A percentile compares a stretch with the other conserved stretches of the same genome.
Conservation (phyloP, 768 basidiomycete genomes). For the Russula sp. region DNA sequence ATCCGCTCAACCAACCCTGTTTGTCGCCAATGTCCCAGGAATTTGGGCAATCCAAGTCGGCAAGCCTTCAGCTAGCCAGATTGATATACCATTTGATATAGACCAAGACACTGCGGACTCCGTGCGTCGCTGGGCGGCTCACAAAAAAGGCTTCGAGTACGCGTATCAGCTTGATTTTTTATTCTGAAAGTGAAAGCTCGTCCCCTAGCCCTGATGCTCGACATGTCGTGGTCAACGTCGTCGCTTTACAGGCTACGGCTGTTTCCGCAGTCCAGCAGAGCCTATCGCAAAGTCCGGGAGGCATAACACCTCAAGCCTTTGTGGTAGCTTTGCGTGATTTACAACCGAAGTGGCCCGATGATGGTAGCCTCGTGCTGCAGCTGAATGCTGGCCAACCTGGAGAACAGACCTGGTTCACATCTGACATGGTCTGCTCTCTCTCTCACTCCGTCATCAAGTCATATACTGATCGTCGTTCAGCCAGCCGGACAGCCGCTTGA, state of each 20-base stretch:
- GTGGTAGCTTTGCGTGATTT: constrained; percentile 11
- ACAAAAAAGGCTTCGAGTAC: constrained; percentile 15
- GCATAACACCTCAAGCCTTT: constrained; percentile 15
- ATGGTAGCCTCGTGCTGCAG: constrained; percentile 13
- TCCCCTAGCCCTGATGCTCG: constrained; percentile 8
- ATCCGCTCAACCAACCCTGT: neutral
- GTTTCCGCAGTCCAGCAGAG: constrained; percentile 8
- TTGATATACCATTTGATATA: constrained; percentile 10
- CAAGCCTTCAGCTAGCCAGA: constrained; percentile 9
- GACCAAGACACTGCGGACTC: constrained; percentile 14
- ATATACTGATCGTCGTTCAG: constrained; percentile 2
- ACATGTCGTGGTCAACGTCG: constrained; percentile 17
- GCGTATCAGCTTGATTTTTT: neutral
- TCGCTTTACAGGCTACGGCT: constrained; percentile 9
- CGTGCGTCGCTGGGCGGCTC: constrained; percentile 17
- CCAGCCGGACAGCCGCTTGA: constrained; percentile 9
- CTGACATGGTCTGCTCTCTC: constrained; percentile 14
- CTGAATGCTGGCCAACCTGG: constrained; percentile 12
- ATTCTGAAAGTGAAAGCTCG: neutral
- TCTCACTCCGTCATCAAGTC: neutral
- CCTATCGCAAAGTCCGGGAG: constrained; percentile 2
- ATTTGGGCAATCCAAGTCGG: constrained; percentile 21
- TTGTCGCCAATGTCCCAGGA: constrained; percentile 6
- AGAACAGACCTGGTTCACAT: constrained; percentile 13
- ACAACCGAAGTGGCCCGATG: constrained; percentile 19